These are phyloP conservation scores for Daldinia childiae DNA, from an alignment of 495 filamentous ascomycete species.

Conservation along the genomic window DNA sequence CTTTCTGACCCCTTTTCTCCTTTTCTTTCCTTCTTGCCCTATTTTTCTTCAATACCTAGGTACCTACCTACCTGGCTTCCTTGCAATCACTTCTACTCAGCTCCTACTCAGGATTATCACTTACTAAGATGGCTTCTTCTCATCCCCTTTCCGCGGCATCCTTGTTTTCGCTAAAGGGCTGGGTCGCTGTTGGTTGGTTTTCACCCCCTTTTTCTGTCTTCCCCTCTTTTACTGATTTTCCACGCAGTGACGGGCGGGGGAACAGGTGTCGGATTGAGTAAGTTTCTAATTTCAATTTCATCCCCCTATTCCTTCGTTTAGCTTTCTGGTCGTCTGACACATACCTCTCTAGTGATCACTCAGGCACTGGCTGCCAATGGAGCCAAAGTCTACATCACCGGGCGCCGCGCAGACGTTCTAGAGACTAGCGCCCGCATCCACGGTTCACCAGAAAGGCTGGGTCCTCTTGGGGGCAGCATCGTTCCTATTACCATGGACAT, in stretches of 20 bases:
- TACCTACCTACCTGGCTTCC: neutral
- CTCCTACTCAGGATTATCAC: neutral
- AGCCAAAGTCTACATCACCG: constrained; percentile 85
- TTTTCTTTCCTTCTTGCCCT: constrained; percentile 1
- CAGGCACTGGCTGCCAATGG: constrained; percentile 82
- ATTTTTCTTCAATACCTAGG: neutral
- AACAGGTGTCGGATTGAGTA: constrained; percentile 63
- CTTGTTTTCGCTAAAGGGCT: constrained; percentile 41
- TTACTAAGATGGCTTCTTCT: constrained; percentile 31
- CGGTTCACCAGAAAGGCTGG: constrained; percentile 48
- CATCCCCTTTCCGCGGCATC: constrained; percentile 45
- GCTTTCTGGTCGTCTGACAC: neutral
- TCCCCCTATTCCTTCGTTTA: neutral
- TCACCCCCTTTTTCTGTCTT: constrained; percentile 8
- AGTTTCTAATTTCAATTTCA: constrained; percentile 1
- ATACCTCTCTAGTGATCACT: constrained; percentile 65
- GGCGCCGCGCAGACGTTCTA: constrained; percentile 68
- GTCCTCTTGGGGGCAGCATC: constrained; percentile 47
- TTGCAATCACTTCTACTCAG: neutral
- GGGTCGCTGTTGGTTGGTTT: constrained; percentile 43
- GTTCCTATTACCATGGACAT: constrained; percentile 75
- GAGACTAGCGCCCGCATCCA: constrained; percentile 57
- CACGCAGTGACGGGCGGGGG: constrained; percentile 65
- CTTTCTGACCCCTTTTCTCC: constrained; percentile 24
- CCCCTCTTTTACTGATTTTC: constrained; percentile 26